These are phyloP conservation scores for Fusarium continuum DNA, from an alignment of 2,329 filamentous ascomycete genomes.

Conservation along the genomic window DNA sequence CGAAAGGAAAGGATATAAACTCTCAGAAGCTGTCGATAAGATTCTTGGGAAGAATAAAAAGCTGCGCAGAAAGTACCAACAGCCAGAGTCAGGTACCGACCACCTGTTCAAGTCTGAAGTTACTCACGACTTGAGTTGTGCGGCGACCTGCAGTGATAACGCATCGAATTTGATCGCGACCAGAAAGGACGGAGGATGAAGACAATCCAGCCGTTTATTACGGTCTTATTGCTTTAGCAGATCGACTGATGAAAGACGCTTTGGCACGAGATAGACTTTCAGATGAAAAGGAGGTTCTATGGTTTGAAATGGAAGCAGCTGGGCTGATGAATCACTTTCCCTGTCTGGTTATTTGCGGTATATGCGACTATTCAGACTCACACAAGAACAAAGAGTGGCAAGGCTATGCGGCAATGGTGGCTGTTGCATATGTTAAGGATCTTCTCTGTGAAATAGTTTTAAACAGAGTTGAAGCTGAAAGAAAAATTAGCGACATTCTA, in stretches of 20 bases:
- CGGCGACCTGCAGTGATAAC: background rate
- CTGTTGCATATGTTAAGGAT: slow-evolving; percentile 43
- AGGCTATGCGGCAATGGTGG: slow-evolving; percentile 46
- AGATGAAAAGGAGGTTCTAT: background rate
- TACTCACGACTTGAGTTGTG: background rate
- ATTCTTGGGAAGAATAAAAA: too few species aligned
- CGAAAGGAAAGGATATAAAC: background rate
- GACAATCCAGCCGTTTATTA: slow-evolving; percentile 34
- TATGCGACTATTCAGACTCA: background rate
- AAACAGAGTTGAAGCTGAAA: background rate
- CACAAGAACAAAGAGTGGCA: slow-evolving; percentile 42
- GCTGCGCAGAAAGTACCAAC: slow-evolving; percentile 2
- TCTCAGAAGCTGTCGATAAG: too few species aligned
- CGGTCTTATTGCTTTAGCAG: slow-evolving; percentile 28
- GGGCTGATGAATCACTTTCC: background rate
- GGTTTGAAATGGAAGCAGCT: background rate
- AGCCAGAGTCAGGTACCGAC: background rate
- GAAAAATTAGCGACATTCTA: background rate
- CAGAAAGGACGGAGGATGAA: background rate
- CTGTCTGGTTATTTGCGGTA: background rate
- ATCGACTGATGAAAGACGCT: slow-evolving; percentile 31
- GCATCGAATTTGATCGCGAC: background rate
- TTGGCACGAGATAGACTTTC: background rate
- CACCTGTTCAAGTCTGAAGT: slow-evolving; percentile 10
- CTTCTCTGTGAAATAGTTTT: slow-evolving; percentile 23